Evolutionary conservation across 2,329 filamentous ascomycete genomes (phyloP), one percentile per base, ranked within the genome.

Genomic region (Penicillium paneum): DNA sequence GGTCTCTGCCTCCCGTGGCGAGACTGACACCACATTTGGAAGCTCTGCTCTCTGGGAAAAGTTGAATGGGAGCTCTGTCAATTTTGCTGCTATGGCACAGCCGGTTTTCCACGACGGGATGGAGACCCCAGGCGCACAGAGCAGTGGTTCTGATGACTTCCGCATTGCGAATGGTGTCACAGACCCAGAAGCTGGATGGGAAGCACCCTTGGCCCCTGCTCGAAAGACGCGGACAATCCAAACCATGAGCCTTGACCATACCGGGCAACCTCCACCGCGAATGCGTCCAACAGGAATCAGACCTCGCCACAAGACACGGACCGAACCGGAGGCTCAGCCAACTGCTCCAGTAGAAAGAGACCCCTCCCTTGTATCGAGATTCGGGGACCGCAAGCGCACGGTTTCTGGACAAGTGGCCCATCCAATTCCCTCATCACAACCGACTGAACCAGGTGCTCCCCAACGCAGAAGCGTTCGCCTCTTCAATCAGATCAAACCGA

Each of bases 321-420:
- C 65, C 15, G 72, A 74, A 31, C 50, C 68, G 28, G 76, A 73
- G 68, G 77, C 75, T 65, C 76, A 52, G 58, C 41, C 60, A n/a
- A 38, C 66, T 26, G 62, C 61, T n/a, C 69, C 68, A 43, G 57
- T 63, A 15, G 67, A 73, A 32, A 66, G 65, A 47, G 71, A 73
- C 26, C 46, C 65, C 32, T 63, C 65, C 34, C 65, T 65, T 49
- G 67, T 65, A 46, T 63, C 67, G 50, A 74, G 59, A 62, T 78
- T 58, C 58, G 71, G 79, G 13, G 89, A 92, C 56, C 85, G 91
- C 70, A 97, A 97, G 76, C 85, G 93, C 63, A 97, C 91, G 1
- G 83, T 96, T n/a, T 96, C 93, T 38, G 93, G 93, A 4, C 90
- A 96, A 63, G 76, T 79, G 40, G 74, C 74, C 34, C 70, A 75